Percentiles rank a stretch among this genome's conserved stretches.
Conservation (phyloP, 1,139 yeast species). For the Meyerozyma elateridarum region DNA sequence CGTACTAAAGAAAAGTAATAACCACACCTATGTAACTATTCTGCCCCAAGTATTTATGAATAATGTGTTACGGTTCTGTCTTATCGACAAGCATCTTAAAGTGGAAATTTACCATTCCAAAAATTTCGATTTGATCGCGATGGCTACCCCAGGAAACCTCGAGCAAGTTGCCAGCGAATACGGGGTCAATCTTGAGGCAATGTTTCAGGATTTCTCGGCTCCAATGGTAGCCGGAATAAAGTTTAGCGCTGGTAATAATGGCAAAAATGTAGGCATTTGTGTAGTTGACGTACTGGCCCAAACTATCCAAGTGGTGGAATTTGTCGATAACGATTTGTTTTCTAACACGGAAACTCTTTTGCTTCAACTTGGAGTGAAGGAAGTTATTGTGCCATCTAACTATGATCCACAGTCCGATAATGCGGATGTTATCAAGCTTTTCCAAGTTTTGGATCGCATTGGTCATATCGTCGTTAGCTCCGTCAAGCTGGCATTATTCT, state of each 20-base stretch:
- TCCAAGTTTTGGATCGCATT: slow-evolving; percentile 60
- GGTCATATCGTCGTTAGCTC: slow-evolving; percentile 71
- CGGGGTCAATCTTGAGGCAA: slow-evolving; percentile 62
- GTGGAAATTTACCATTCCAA: slow-evolving; percentile 67
- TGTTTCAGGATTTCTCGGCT: slow-evolving; percentile 53
- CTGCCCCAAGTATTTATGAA: slow-evolving; percentile 66
- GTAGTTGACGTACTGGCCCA: slow-evolving; percentile 71
- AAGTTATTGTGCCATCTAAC: slow-evolving; percentile 59
- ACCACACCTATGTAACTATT: slow-evolving; percentile 66
- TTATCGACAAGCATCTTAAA: slow-evolving; percentile 66
- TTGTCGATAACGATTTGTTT: slow-evolving; percentile 80
- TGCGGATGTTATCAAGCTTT: slow-evolving; percentile 44
- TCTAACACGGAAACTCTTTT: slow-evolving; percentile 81
- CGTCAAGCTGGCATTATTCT: slow-evolving; percentile 52
- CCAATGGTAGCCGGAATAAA: slow-evolving; percentile 78
- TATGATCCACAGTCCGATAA: slow-evolving; percentile 32
- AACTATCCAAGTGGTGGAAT: slow-evolving; percentile 69
- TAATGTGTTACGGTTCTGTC: slow-evolving; percentile 58
- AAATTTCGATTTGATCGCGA: slow-evolving; percentile 52
- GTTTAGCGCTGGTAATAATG: slow-evolving; percentile 34
- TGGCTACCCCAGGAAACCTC: slow-evolving; percentile 89
- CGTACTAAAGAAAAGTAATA: slow-evolving; percentile 59
- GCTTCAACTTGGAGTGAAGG: slow-evolving; percentile 86
- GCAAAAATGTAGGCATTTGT: slow-evolving; percentile 66
- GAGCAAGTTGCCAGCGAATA: slow-evolving; percentile 40